A percentile compares a stretch with the other conserved stretches of the same genome.
Evolutionary conservation across 2,329 filamentous ascomycete genomes (phyloP).

Genomic region (Aspergillus bombycis): DNA sequence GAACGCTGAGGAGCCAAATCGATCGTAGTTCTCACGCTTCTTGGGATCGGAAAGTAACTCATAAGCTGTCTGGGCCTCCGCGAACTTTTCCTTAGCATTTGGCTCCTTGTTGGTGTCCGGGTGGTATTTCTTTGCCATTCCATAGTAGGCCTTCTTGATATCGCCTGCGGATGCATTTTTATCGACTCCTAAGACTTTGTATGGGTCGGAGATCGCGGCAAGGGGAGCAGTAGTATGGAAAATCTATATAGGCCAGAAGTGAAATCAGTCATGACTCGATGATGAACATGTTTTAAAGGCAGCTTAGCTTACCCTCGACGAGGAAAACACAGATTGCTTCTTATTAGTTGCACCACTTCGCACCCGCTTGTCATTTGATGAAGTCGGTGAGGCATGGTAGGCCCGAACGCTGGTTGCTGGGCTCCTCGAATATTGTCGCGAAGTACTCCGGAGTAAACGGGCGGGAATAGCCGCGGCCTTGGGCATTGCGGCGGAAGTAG

Average conservation of each 20-base stretch:
- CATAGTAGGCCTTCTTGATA: conserved; percentile 99
- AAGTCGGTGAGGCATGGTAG: conserved; percentile 37
- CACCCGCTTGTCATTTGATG: conserved; percentile 30
- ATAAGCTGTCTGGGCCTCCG: conserved; percentile 90
- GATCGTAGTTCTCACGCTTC: conserved; percentile 90
- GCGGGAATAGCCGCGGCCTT: conserved; percentile 47
- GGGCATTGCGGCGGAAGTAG: conserved; percentile 43
- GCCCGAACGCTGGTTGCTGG: conserved; percentile 31
- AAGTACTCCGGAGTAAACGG: conserved; percentile 43
- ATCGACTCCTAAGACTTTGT: conserved; percentile 79
- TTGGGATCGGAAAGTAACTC: conserved; percentile 90
- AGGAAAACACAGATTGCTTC: conserved; percentile 27
- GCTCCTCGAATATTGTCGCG: conserved; percentile 43
- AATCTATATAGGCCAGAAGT: conserved; percentile 28
- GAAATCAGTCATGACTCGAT: conserved; percentile 9
- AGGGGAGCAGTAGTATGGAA: conserved; percentile 57
- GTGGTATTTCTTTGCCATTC: conserved; percentile 94
- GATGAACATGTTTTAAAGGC: background rate
- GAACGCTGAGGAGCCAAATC: conserved; percentile 81
- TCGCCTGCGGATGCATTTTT: conserved; percentile 81
- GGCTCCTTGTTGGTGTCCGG: conserved; percentile 97
- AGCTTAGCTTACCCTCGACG: conserved; percentile 37
- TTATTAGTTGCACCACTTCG: conserved; percentile 29
- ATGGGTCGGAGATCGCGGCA: conserved; percentile 79
- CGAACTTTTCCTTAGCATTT: conserved; percentile 90